phyloP scores from a whole-genome alignment of 306 rosid species.

The Trichosanthes truncata region DNA sequence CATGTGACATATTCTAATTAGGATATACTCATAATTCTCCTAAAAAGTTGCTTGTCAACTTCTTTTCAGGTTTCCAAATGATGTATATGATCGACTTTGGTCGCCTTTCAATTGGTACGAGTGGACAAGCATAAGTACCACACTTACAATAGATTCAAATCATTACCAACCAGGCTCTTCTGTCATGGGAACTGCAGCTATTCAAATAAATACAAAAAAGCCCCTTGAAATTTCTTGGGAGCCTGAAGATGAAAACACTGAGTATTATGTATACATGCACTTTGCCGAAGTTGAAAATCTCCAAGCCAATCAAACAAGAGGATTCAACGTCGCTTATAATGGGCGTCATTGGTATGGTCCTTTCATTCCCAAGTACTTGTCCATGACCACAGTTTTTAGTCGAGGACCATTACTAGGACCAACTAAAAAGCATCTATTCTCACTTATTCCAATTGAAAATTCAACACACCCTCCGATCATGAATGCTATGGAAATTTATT shows the following conservation, averaged over 20 bases:
- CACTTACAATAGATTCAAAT: neutral
- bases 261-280: slow-evolving; percentile 30
- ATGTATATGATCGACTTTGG: too few species aligned
- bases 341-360: neutral
- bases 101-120: too few species aligned
- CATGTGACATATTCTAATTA: too few species aligned
- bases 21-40: too few species aligned
- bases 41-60: too few species aligned
- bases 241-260: neutral
- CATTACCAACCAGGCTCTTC: slow-evolving; percentile 20
- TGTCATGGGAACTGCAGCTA: slow-evolving; percentile 29
- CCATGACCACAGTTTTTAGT: too few species aligned
- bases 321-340: slow-evolving; percentile 32
- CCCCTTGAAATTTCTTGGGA: slow-evolving; percentile 14
- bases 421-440: slow-evolving; percentile 19
- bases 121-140: slow-evolving; percentile 12
- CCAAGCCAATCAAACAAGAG: slow-evolving; percentile 20
- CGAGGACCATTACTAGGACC: too few species aligned
- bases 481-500: slow-evolving; percentile 38
- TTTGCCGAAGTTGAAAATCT: slow-evolving; percentile 37
- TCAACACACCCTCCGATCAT: slow-evolving; percentile 50
- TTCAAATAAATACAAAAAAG: slow-evolving; percentile 2
- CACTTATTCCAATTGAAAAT: slow-evolving; percentile 10
- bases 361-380: slow-evolving; percentile 7
- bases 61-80: too few species aligned